Percentiles rank a stretch among this genome's conserved stretches.
Evolutionary conservation across 805 yeast genomes (phyloP).

Genomic region (Metschnikowia picachoensis): DNA sequence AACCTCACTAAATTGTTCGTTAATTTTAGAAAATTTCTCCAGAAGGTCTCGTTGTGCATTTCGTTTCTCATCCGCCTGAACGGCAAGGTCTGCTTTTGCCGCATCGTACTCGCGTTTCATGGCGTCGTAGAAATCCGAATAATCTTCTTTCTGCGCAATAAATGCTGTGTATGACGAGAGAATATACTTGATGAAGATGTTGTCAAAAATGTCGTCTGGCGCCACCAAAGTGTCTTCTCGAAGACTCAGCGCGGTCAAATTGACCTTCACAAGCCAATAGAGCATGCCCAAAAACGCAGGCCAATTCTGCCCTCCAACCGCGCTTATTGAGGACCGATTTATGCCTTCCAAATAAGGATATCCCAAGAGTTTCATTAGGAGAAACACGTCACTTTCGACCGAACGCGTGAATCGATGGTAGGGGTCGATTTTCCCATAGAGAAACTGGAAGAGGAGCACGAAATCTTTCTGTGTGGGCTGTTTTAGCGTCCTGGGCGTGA

Average conservation of each 20-base stretch:
- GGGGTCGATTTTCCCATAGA: conserved; percentile 76
- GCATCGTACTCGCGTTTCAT: conserved; percentile 53
- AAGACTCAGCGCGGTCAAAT: conserved; percentile 29
- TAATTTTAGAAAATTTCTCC: conserved; percentile 37
- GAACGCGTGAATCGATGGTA: conserved; percentile 64
- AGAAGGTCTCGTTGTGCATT: conserved; percentile 39
- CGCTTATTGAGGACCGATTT: conserved; percentile 80
- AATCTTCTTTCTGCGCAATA: conserved; percentile 62
- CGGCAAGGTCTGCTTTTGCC: conserved; percentile 46
- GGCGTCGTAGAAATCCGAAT: conserved; percentile 48
- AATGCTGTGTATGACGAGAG: conserved; percentile 65
- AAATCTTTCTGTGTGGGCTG: conserved; percentile 89
- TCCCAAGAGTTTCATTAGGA: conserved; percentile 56
- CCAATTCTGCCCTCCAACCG: conserved; percentile 91
- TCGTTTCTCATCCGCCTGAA: conserved; percentile 41
- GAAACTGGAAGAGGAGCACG: conserved; percentile 70
- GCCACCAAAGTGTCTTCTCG: conserved; percentile 24
- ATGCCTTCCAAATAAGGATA: conserved; percentile 82
- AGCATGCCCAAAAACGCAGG: conserved; percentile 76
- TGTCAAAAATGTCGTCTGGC: conserved; percentile 46
- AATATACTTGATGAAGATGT: conserved; percentile 56
- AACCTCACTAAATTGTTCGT: conserved; percentile 44
- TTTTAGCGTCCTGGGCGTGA: conserved; percentile 59
- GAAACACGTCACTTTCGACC: conserved; percentile 72
- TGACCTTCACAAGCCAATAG: conserved; percentile 72